A percentile compares a stretch with the other conserved stretches of the same genome.
These are phyloP conservation scores for Yarrowia galli DNA, from an alignment of 1,139 yeast species.

Conservation along the genomic window DNA sequence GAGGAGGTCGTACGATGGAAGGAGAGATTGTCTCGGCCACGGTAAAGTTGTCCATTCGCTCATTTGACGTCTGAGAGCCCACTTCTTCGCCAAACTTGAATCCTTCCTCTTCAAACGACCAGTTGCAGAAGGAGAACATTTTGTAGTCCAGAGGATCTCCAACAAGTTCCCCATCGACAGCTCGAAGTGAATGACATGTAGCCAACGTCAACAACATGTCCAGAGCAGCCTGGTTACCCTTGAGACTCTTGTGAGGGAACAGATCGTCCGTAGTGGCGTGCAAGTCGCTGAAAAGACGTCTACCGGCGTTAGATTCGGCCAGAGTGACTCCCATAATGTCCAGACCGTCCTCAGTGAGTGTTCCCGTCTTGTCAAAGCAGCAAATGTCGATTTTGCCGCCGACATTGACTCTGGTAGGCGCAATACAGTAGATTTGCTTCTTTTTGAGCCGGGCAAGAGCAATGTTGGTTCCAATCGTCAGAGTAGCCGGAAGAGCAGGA, in stretches of 20 bases:
- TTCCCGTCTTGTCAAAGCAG: constrained; percentile 97
- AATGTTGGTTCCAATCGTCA: constrained; percentile 94
- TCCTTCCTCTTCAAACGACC: constrained; percentile 73
- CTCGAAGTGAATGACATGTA: constrained; percentile 85
- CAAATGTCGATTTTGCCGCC: constrained; percentile 92
- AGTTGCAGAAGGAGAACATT: constrained; percentile 88
- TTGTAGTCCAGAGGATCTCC: constrained; percentile 95
- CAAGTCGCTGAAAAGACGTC: constrained; percentile 50
- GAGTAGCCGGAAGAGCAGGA: constrained; percentile 96
- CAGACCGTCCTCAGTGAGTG: constrained; percentile 94
- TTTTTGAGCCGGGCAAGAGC: constrained; percentile 78
- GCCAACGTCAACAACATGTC: constrained; percentile 60
- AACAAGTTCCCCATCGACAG: constrained; percentile 76
- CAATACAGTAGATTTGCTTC: constrained; percentile 79
- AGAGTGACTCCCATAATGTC: constrained; percentile 90
- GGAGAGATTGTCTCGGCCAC: constrained; percentile 51
- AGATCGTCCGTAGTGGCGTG: constrained; percentile 51
- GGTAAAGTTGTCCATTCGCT: constrained; percentile 46
- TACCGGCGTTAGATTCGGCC: constrained; percentile 45
- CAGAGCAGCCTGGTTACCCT: constrained; percentile 14
- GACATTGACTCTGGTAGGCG: constrained; percentile 91
- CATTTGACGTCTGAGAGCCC: constrained; percentile 54
- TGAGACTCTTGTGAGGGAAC: constrained; percentile 36
- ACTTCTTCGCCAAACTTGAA: constrained; percentile 47
- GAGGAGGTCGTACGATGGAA: constrained; percentile 57